Percentiles rank a stretch among this genome's conserved stretches.
Evolutionary conservation across 345 rosid species (phyloP).

Genomic region (Citrus medica): DNA sequence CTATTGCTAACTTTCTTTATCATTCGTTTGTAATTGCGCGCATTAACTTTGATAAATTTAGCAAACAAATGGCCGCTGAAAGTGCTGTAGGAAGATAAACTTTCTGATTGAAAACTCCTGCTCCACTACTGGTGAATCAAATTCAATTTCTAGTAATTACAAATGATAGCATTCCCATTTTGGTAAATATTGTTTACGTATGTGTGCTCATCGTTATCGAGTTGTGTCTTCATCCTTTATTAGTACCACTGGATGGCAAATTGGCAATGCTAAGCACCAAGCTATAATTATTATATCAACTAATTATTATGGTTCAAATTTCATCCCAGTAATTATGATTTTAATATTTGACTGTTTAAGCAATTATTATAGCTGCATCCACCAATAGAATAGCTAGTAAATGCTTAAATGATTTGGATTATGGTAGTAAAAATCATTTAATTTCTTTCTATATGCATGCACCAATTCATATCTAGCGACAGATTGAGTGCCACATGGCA

Average conservation of each 20-base stretch:
- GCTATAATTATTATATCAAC: not conserved
- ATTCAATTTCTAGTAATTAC: not conserved
- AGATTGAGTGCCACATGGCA: too few species aligned
- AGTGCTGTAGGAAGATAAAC: not conserved
- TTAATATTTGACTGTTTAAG: not conserved
- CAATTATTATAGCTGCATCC: not conserved
- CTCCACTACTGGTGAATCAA: not conserved
- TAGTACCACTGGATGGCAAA: not conserved
- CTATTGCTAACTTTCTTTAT: not conserved
- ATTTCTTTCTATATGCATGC: too few species aligned
- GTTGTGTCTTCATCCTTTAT: not conserved
- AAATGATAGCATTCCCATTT: not conserved
- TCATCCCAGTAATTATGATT: constrained; percentile 6
- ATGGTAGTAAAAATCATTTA: not conserved
- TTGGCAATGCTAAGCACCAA: not conserved
- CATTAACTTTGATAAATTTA: not conserved
- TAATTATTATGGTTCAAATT: not conserved
- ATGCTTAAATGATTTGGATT: not conserved
- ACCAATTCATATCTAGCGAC: too few species aligned
- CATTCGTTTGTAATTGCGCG: too few species aligned
- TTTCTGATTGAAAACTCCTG: not conserved
- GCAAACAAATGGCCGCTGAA: not conserved
- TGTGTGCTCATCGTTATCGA: not conserved
- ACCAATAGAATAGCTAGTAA: not conserved
- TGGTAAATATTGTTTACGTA: not conserved